Evolutionary conservation across 805 yeast species (phyloP), one percentile per base, ranked within the genome.

Genomic region (Pichia exigua): DNA sequence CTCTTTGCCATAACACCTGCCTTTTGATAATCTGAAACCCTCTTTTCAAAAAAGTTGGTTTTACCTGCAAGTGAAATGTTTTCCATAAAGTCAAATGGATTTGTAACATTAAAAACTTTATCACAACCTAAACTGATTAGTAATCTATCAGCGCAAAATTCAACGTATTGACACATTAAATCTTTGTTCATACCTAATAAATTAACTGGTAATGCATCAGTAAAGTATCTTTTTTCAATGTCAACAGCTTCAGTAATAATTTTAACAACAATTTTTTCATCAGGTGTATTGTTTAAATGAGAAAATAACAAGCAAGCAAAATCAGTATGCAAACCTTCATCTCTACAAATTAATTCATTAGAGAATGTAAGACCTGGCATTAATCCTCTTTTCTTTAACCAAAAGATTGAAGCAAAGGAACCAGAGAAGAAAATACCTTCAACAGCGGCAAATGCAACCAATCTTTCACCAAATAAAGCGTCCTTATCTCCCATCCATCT

Each of bases 291-390:
- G 73, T 86, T 81, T 69, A 92, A 79, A 73, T 92, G 99, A 47
- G 96, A 83, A 75, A 88, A 94, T 69, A 92, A 77, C 67, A 92
- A 77, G 72, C 98, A 94, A 30, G 98, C 99, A 72, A 94, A 92
- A 74, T 92, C 99, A 49, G 99, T 92, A 74, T 92, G 99, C 73
- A 94, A 77, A 70, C 99, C 99, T 77, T 92, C 99, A 72, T 92
- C 99, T 74, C 99, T 89, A 68, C 96, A 90, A 64, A 92, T 92
- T 68, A 92, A 82, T 74, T 92, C 99, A 73, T 92, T 92, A 51
- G 98, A 91, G 79, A 92, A 94, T 44, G 98, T 92, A 64, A 92
- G 78, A 67, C 99, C 99, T 39, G 99, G 98, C 99, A 92, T 92
- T 67, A 92, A 77, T 69, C 99, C 99, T 72, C 97, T 86, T 82